A percentile compares a stretch with the other conserved stretches of the same genome.
Evolutionary conservation across 192 early-diverging fungal species (phyloP).

Genomic region (Neocallimastix lanati): DNA sequence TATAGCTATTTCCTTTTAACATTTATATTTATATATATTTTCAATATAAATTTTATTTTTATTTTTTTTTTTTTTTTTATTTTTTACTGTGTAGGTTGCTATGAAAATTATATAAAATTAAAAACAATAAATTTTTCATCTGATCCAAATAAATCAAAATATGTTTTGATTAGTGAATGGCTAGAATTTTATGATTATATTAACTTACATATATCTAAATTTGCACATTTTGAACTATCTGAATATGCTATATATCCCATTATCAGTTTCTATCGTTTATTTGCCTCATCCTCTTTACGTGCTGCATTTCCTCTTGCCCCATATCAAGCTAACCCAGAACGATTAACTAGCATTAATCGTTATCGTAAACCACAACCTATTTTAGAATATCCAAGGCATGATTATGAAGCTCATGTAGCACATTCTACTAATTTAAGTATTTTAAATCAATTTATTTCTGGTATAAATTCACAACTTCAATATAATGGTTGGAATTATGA

Average conservation of each 20-base stretch:
- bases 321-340: background rate
- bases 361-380: background rate
- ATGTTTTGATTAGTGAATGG: conserved; percentile 55
- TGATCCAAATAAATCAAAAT: conserved; percentile 46
- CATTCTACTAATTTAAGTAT: background rate
- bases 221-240: conserved; percentile 32
- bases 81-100: conserved; percentile 74
- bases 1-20: too few species aligned
- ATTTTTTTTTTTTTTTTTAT: too few species aligned
- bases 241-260: conserved; percentile 53
- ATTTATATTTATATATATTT: too few species aligned
- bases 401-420: background rate
- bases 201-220: conserved; percentile 18
- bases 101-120: conserved; percentile 73
- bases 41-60: too few species aligned
- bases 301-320: background rate
- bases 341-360: background rate
- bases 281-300: conserved; percentile 31
- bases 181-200: conserved; percentile 63
- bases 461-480: background rate
- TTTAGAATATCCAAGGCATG: background rate
- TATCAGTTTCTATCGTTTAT: conserved; percentile 59
- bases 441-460: background rate
- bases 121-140: conserved; percentile 29
- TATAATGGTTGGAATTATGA: background rate